These are phyloP conservation scores for Diaporthe ilicicola DNA, from an alignment of 2,329 filamentous ascomycete species.

Conservation along the genomic window DNA sequence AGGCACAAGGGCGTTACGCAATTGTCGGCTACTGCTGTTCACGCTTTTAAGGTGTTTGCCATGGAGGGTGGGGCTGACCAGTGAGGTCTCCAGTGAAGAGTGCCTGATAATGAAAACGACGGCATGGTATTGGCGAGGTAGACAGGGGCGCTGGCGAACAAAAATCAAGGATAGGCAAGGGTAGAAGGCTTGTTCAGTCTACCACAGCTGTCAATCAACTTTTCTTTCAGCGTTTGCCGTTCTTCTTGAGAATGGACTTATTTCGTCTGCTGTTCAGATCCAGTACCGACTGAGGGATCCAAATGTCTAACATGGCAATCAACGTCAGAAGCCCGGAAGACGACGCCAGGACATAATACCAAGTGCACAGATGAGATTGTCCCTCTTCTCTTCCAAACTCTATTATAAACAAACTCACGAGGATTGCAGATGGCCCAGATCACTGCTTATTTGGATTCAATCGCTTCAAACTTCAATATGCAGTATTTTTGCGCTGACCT, in stretches of 20 bases:
- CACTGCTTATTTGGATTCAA: too few species aligned
- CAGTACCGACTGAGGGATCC: too few species aligned
- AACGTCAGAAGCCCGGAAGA: too few species aligned
- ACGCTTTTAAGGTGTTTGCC: not conserved
- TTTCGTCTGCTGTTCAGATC: too few species aligned
- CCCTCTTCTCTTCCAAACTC: too few species aligned
- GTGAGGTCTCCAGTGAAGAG: not conserved
- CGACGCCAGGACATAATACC: too few species aligned
- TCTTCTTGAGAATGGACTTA: too few species aligned
- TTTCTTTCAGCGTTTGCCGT: not conserved
- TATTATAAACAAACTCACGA: too few species aligned
- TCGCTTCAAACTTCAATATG: too few species aligned
- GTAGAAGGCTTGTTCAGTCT: not conserved
- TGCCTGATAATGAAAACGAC: not conserved
- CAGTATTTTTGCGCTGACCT: not conserved
- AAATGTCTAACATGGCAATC: too few species aligned
- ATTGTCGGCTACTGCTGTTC: not conserved
- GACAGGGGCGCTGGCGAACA: not conserved
- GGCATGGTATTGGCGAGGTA: not conserved
- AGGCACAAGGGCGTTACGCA: not conserved
- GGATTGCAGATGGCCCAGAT: too few species aligned
- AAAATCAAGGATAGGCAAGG: not conserved
- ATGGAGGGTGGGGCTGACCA: not conserved
- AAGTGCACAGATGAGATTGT: too few species aligned
- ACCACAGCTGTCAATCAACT: not conserved